phyloP scores from a whole-genome alignment of 768 basidiomycete genomes.

The Termitomyces sp. region DNA sequence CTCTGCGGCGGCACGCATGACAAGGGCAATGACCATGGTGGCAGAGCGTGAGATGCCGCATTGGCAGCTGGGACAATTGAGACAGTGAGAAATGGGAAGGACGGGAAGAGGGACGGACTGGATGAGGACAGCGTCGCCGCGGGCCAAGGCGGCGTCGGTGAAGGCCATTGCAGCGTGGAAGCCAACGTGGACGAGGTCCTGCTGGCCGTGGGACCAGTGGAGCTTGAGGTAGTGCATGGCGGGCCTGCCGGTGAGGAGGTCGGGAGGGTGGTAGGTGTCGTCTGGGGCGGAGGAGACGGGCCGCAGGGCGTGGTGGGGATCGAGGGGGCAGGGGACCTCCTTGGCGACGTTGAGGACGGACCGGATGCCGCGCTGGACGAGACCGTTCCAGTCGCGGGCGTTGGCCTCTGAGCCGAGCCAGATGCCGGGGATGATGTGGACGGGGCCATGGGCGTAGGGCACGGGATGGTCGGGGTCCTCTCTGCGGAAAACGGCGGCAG shows the following conservation, averaged over 20 bases:
- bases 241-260: constrained; percentile 65
- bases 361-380: constrained; percentile 67
- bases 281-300: constrained; percentile 59
- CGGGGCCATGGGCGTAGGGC: constrained; percentile 77
- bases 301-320: constrained; percentile 43
- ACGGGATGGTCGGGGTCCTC: constrained; percentile 55
- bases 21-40: constrained; percentile 83
- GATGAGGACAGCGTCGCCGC: constrained; percentile 76
- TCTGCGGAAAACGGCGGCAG: constrained; percentile 47
- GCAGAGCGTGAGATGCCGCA: constrained; percentile 91
- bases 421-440: constrained; percentile 78
- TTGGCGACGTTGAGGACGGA: constrained; percentile 91
- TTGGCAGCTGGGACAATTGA: constrained; percentile 61
- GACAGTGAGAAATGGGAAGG: constrained; percentile 13
- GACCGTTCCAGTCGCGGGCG: constrained; percentile 71
- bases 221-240: constrained; percentile 85
- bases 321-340: constrained; percentile 76
- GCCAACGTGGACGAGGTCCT: constrained; percentile 74
- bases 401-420: constrained; percentile 94
- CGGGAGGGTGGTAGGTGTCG: constrained; percentile 60
- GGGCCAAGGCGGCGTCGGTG: constrained; percentile 67
- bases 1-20: constrained; percentile 86
- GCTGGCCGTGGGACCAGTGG: constrained; percentile 91
- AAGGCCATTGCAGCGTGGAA: constrained; percentile 80
- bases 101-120: constrained; percentile 53